These are phyloP conservation scores for Setaria italica DNA, from an alignment of 202 grass and related monocot species.

Conservation along the genomic window DNA sequence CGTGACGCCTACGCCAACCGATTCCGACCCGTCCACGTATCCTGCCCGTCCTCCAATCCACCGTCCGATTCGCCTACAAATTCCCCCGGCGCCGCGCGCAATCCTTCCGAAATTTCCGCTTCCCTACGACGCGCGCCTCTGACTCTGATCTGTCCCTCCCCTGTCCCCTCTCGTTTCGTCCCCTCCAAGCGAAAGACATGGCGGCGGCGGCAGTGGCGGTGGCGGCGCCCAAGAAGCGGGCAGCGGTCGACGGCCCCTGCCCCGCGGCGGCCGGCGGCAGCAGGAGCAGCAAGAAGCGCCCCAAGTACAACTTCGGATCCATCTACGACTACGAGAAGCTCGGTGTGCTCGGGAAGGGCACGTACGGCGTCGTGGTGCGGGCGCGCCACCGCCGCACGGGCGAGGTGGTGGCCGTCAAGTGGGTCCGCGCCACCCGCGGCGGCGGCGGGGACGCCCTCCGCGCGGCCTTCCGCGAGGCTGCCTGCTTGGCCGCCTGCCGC, in stretches of 20 bases:
- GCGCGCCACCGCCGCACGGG: slow-evolving; percentile 5
- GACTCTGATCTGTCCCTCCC: background rate
- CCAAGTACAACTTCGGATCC: background rate
- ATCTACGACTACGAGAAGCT: slow-evolving; percentile 31
- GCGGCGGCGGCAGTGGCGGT: background rate
- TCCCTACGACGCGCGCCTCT: background rate
- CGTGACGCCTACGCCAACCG: background rate
- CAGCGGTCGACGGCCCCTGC: background rate
- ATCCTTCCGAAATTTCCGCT: background rate
- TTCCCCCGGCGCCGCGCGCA: background rate
- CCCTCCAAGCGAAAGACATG: background rate
- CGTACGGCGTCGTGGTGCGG: background rate
- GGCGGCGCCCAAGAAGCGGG: background rate
- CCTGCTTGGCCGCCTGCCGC: slow-evolving; percentile 8
- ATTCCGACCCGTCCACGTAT: background rate
- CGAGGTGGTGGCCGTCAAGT: slow-evolving; percentile 1
- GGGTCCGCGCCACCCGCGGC: background rate
- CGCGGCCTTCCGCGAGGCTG: background rate
- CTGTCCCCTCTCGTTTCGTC: background rate
- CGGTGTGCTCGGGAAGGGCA: slow-evolving; percentile 14
- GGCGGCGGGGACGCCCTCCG: background rate
- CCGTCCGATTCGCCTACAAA: background rate
- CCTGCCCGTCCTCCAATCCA: background rate
- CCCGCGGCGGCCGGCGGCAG: background rate
- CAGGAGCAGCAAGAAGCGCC: background rate